Base-by-base conservation (phyloP, 352 stramenopile species). In the Globisporangium rhizosaccharum region DNA sequence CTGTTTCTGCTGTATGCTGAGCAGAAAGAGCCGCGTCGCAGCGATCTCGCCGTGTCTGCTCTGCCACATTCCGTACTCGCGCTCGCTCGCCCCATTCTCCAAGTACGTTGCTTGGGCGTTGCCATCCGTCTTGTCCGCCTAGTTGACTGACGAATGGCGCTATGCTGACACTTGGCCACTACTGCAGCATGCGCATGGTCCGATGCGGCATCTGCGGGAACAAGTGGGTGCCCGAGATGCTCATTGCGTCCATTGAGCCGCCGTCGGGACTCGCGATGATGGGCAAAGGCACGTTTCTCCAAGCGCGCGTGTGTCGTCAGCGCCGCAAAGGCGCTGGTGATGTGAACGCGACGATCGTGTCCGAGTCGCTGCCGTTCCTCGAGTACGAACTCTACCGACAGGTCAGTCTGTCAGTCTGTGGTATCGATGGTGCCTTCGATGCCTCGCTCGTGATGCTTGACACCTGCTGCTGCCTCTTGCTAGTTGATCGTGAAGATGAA, bases 361-460 rank as follows among this genome's bases (percentile, higher is more conserved):
- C 90, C 5, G 93, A 99, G 65, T 94, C 92, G 10, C 79, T 99
- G 3, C 96, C 96, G n/a, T 99, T 99, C 61, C 70, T 99, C 25
- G 96, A 99, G 64, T 98, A 99, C 64, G 96, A 99, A 59, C 77
- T 99, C 6, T 97, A 98, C 76, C 91, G 97, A 17, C 96, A 99
- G 79, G 82, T 99, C 59, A 4, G 61, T 54, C 20, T 28, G 4
- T 41, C 18, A 10, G 15, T 12, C 33, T 45, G 41, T n/a, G 37
- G 37, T 3, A 33, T 36, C 5, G 47, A 18, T 33, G 30, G 18
- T 23, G 11, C 2, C 25, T 49, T 49, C 10, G 28, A 33, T 33
- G 28, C 2, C 3, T 6, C 2, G 28, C 28, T 33, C 28, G 3
- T 7, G 28, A 33, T 6, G 33, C 6, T 4, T 39, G 33, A 39